These are phyloP conservation scores for Diaporthe australafricana DNA, from an alignment of 2,329 filamentous ascomycete species.

Conservation along the genomic window DNA sequence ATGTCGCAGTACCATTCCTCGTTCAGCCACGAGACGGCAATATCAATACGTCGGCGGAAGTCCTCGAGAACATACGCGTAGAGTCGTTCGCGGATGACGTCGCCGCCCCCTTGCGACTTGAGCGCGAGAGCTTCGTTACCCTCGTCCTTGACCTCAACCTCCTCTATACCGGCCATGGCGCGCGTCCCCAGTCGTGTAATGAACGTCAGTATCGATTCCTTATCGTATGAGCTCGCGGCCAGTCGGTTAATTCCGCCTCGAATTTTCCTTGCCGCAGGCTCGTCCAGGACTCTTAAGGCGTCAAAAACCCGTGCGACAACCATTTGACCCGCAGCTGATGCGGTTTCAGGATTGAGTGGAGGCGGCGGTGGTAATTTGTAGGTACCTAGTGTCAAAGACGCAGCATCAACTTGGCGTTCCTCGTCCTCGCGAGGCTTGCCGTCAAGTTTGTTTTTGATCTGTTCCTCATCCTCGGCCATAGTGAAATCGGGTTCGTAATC, in stretches of 20 bases:
- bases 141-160: slow-evolving; percentile 67
- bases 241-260: slow-evolving; percentile 84
- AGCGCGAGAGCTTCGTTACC: slow-evolving; percentile 51
- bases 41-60: slow-evolving; percentile 88
- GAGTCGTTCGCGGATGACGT: slow-evolving; percentile 82
- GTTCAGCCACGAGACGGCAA: slow-evolving; percentile 92
- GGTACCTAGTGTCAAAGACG: slow-evolving; percentile 74
- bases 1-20: slow-evolving; percentile 98
- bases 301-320: slow-evolving; percentile 83
- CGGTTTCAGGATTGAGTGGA: slow-evolving; percentile 76
- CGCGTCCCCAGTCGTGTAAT: slow-evolving; percentile 88
- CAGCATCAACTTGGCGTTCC: slow-evolving; percentile 58
- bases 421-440: slow-evolving; percentile 69
- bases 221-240: slow-evolving; percentile 84
- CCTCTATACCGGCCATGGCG: slow-evolving; percentile 77
- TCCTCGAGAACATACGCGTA: slow-evolving; percentile 92
- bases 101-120: slow-evolving; percentile 59
- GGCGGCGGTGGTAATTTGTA: slow-evolving; percentile 86
- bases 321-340: slow-evolving; percentile 78
- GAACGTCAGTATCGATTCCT: slow-evolving; percentile 91
- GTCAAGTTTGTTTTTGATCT: slow-evolving; percentile 82
- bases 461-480: slow-evolving; percentile 80
- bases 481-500: slow-evolving; percentile 91
- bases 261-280: slow-evolving; percentile 69
- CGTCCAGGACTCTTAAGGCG: slow-evolving; percentile 80